Base-by-base conservation (phyloP, 345 rosid species). In the Citrus hindsii region DNA sequence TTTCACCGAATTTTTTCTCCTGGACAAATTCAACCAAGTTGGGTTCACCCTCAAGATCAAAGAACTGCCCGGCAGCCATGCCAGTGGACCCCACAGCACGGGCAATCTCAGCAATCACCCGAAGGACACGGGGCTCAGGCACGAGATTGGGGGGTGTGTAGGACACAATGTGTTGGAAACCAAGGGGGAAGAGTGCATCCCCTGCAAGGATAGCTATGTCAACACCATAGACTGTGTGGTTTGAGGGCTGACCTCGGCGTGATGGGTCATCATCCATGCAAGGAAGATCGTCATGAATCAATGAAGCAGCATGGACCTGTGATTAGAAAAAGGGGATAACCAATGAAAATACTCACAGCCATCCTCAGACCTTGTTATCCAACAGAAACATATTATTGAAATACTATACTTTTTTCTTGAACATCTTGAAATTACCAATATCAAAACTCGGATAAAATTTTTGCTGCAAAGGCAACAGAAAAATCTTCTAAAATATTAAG, bases 1-100 rank as follows among this genome's bases (percentile, higher is more conserved):
- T 88, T 77, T 86, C 94, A 16, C 98, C 98, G 40, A 83, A 94
- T 71, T 94, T 96, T 87, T 96, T 96, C 88, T 96, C 97, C 62
- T 90, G 97, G 64, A 84, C 89, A 38, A 89, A 92, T 40, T 89
- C 91, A 65, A 87, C 71, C 0, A 87, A 85, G 32, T 87, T 86
- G 13, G 92, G 88, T 10, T 86, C 89, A 21, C 98, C 98, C 78
- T 94, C 92, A 16, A 94, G 94, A 82, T 96, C 97, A 32, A 91
- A 87, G 83, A 88, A 96, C 89, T 96, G 98, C 18, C 99, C 98
- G 1, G 99, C 98, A 71, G 97, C 97, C 98, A 95, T 95, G 75
- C 97, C 99, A 4, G 92, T 87, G 35, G 98, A 95, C 2, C 99
- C 99, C 48, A 95, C 98, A 10, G 94, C 81, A 77, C 94, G 96